These are phyloP conservation scores for Mycosphaerelloides madeirae DNA, from an alignment of 2,329 filamentous ascomycete genomes.

Conservation along the genomic window DNA sequence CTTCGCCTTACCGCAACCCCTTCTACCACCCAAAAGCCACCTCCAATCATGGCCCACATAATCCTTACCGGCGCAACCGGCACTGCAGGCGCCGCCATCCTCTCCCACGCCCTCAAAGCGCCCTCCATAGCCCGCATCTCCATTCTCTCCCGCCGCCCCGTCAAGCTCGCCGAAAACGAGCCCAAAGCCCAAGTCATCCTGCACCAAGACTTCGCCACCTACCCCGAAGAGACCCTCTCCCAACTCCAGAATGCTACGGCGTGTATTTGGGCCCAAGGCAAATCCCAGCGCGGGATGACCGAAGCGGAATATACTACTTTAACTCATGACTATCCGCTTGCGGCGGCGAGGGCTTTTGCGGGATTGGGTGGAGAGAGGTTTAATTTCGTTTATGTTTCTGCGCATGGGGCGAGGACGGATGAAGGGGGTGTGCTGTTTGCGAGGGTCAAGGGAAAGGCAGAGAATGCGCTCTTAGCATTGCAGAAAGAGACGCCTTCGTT, in stretches of 20 bases:
- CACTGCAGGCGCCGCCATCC: conserved; percentile 37
- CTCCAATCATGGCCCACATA: conserved; percentile 32
- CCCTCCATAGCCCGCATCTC: conserved; percentile 59
- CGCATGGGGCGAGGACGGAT: conserved; percentile 54
- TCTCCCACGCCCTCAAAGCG: conserved; percentile 35
- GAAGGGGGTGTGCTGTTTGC: conserved; percentile 57
- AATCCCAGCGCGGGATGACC: conserved; percentile 36
- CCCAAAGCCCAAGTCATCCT: conserved; percentile 61
- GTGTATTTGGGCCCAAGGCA: conserved; percentile 70
- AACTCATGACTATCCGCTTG: conserved; percentile 62
- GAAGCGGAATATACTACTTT: conserved; percentile 55
- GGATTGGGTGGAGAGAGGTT: no score
- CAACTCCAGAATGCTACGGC: conserved; percentile 61
- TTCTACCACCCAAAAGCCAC: no score
- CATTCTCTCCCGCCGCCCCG: conserved; percentile 61
- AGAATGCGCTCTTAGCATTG: conserved; percentile 55
- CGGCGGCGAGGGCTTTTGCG: no score
- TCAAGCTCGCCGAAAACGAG: conserved; percentile 58
- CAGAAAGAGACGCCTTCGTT: conserved; percentile 44
- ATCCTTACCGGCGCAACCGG: conserved; percentile 45
- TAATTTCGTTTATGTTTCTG: no score
- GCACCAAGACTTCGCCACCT: conserved; percentile 62
- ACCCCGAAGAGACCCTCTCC: conserved; percentile 53
- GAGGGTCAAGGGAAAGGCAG: conserved; percentile 63
- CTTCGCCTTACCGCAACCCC: no score